Conservation (phyloP, 345 rosid genomes). For the Schrenkiella parvula region DNA sequence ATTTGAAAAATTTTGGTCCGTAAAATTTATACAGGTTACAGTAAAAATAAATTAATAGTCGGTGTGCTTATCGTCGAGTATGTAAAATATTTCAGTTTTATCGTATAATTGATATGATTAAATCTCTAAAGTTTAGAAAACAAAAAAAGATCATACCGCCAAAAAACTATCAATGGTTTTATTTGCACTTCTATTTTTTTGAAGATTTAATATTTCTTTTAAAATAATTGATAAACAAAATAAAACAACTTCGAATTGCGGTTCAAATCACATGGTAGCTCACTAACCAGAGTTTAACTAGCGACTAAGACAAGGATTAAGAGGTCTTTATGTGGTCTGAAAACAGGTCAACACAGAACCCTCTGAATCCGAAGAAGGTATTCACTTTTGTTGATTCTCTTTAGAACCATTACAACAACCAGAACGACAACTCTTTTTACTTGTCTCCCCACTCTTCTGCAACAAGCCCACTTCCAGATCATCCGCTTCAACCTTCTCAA, state of each 20-base stretch:
- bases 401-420: not conserved
- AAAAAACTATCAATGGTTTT: too few species aligned
- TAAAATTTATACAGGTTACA: too few species aligned
- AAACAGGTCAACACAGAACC: not conserved
- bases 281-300: not conserved
- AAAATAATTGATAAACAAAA: not conserved
- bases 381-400: not conserved
- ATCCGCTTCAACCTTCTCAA: not conserved
- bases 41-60: too few species aligned
- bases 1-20: too few species aligned
- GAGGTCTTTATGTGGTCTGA: not conserved
- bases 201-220: too few species aligned
- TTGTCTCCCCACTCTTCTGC: constrained; percentile 17
- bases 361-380: not conserved
- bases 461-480: constrained; percentile 28
- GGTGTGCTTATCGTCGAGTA: too few species aligned
- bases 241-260: too few species aligned
- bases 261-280: not conserved
- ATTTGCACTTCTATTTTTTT: too few species aligned
- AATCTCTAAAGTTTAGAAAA: not conserved
- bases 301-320: not conserved
- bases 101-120: too few species aligned
- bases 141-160: not conserved
- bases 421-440: constrained; percentile 16
- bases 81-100: too few species aligned